Conservation (phyloP, 768 basidiomycete species). For the Leccinum barrowsii region DNA sequence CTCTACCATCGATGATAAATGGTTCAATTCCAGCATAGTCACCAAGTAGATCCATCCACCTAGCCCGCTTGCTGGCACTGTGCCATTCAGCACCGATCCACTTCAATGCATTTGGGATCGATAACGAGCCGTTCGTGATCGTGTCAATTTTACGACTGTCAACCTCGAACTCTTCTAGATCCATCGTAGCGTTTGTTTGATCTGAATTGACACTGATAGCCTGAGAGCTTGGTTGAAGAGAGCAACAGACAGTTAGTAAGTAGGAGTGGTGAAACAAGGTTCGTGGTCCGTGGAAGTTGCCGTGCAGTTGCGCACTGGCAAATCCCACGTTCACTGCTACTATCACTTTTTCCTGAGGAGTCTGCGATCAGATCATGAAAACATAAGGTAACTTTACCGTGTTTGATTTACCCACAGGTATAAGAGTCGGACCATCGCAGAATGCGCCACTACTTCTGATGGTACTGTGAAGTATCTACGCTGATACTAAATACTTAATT, state of each 20-base stretch:
- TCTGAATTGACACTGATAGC: background rate
- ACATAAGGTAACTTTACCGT: no score
- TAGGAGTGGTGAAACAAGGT: background rate
- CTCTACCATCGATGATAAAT: constrained; percentile 60
- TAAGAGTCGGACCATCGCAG: no score
- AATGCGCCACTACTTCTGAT: no score
- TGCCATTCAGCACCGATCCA: constrained; percentile 38
- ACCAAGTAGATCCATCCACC: constrained; percentile 70
- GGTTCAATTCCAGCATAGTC: constrained; percentile 67
- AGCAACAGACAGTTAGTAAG: background rate
- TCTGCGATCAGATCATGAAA: no score
- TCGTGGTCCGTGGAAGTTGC: background rate
- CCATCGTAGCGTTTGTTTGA: constrained; percentile 25
- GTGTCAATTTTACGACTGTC: constrained; percentile 1
- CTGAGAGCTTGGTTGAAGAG: background rate
- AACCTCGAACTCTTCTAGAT: constrained; percentile 38
- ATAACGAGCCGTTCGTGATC: background rate
- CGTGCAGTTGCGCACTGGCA: background rate
- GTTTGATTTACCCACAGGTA: no score
- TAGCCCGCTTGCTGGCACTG: constrained; percentile 30
- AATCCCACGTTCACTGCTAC: background rate
- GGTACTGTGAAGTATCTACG: no score
- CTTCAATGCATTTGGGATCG: constrained; percentile 24
- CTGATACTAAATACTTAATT: no score
- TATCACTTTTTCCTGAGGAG: no score